Percentiles rank a stretch among this genome's conserved stretches.
Evolutionary conservation across 2,329 filamentous ascomycete genomes (phyloP).

Genomic region (Helotiales sp.): DNA sequence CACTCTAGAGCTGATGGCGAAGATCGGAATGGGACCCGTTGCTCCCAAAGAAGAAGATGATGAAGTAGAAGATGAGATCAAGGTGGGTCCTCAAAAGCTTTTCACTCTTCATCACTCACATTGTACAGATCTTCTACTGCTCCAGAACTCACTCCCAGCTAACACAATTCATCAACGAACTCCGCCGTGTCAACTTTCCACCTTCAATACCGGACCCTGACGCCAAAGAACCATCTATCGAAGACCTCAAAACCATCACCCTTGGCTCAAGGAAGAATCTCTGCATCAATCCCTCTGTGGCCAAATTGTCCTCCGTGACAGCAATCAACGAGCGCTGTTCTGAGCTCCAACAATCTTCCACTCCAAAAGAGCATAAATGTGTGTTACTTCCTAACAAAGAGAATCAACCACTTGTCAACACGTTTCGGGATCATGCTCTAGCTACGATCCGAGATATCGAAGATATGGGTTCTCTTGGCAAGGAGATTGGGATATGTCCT

Average conservation of each 20-base stretch:
- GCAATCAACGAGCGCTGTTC: conserved; percentile 93
- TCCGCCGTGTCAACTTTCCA: conserved; percentile 63
- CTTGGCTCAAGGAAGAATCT: conserved; percentile 69
- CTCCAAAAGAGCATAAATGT: conserved; percentile 66
- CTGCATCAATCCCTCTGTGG: conserved; percentile 87
- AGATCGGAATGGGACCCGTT: conserved; percentile 42
- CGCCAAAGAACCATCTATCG: conserved; percentile 38
- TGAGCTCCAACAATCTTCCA: conserved; percentile 78
- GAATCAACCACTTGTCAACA: conserved; percentile 67
- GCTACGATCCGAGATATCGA: conserved; percentile 92
- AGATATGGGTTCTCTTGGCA: conserved; percentile 78
- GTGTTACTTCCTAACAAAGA: conserved; percentile 77
- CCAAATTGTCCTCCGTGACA: conserved; percentile 65
- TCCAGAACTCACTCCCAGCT: conserved; percentile 74
- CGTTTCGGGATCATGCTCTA: conserved; percentile 82
- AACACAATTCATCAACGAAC: conserved; percentile 67
- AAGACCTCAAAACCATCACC: conserved; percentile 65
- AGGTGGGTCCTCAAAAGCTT: conserved; percentile 35
- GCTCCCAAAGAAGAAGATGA: conserved; percentile 43
- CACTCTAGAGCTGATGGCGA: conserved; percentile 63
- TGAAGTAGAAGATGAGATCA: conserved; percentile 57
- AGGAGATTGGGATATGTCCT: conserved; percentile 78
- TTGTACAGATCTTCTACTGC: conserved; percentile 61
- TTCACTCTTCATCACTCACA: conserved; percentile 9
- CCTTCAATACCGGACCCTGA: conserved; percentile 49